Percentiles rank a stretch among this genome's conserved stretches.
Conservation (phyloP, 2,329 filamentous ascomycete species). For the Colletotrichum tropicicola region DNA sequence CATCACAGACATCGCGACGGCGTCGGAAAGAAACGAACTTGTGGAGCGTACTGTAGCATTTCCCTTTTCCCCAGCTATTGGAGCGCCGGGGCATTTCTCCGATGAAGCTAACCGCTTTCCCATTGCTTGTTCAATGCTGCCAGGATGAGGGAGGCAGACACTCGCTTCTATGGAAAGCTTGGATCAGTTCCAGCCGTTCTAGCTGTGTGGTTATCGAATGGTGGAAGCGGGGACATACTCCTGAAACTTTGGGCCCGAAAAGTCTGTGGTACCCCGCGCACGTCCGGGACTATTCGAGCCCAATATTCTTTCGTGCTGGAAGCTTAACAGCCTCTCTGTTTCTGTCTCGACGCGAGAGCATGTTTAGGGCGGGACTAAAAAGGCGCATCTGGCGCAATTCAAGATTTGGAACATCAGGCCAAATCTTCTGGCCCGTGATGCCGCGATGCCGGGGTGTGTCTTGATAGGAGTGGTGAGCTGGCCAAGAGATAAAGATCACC, state of each 20-base stretch:
- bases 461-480: not conserved
- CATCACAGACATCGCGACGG: not conserved
- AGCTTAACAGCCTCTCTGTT: conserved; percentile 10
- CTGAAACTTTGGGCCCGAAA: conserved; percentile 17
- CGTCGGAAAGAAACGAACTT: not conserved
- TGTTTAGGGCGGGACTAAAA: not conserved
- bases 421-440: not conserved
- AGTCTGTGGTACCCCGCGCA: conserved; percentile 19
- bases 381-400: not conserved
- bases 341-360: conserved; percentile 21
- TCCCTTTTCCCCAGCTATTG: no score
- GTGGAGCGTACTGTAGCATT: not conserved
- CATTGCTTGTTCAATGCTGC: not conserved
- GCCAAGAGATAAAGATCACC: conserved; percentile 1
- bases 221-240: not conserved
- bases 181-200: not conserved
- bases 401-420: not conserved
- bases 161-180: conserved; percentile 12
- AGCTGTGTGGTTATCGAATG: not conserved
- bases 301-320: not conserved
- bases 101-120: not conserved
- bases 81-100: not conserved
- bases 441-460: not conserved
- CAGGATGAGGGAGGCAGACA: not conserved
- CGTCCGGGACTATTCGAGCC: not conserved